A percentile compares a stretch with the other conserved stretches of the same genome.
phyloP scores from a whole-genome alignment of 768 basidiomycete genomes.

The Tricholoma sp. region DNA sequence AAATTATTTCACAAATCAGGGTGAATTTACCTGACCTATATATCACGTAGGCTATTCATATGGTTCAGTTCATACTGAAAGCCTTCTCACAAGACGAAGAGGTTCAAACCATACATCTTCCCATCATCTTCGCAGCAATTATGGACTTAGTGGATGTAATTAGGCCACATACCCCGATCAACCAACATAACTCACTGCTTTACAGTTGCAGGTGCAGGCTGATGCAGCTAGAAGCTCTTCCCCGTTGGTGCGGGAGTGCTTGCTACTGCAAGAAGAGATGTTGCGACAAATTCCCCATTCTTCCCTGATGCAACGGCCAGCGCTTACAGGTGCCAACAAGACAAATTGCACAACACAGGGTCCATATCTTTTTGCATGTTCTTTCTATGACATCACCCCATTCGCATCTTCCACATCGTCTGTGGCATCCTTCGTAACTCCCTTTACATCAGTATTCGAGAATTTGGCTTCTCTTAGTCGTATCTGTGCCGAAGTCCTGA shows the following conservation, averaged over 20 bases:
- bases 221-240: constrained; percentile 30
- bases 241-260: constrained; percentile 32
- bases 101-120: constrained; percentile 72
- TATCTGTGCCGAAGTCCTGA: constrained; percentile 35
- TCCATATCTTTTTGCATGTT: constrained; percentile 53
- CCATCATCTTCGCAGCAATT: constrained; percentile 68
- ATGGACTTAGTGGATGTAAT: constrained; percentile 61
- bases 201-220: constrained; percentile 32
- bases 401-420: constrained; percentile 14
- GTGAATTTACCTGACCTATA: constrained; percentile 6
- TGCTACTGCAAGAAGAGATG: constrained; percentile 51
- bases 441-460: constrained; percentile 56
- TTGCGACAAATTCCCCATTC: constrained; percentile 45
- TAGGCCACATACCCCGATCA: background rate
- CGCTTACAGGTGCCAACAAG: constrained; percentile 33
- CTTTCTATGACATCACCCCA: constrained; percentile 51
- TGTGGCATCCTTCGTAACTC: constrained; percentile 30
- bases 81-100: constrained; percentile 89
- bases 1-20: background rate
- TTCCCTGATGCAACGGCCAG: constrained; percentile 47
- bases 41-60: constrained; percentile 49
- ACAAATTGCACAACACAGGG: constrained; percentile 25
- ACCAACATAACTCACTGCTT: constrained; percentile 2
- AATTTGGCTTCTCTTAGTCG: constrained; percentile 44
- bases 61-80: constrained; percentile 68